Evolutionary conservation across 2,329 filamentous ascomycete species (phyloP).

Genomic region (Pezicula carpinea): DNA sequence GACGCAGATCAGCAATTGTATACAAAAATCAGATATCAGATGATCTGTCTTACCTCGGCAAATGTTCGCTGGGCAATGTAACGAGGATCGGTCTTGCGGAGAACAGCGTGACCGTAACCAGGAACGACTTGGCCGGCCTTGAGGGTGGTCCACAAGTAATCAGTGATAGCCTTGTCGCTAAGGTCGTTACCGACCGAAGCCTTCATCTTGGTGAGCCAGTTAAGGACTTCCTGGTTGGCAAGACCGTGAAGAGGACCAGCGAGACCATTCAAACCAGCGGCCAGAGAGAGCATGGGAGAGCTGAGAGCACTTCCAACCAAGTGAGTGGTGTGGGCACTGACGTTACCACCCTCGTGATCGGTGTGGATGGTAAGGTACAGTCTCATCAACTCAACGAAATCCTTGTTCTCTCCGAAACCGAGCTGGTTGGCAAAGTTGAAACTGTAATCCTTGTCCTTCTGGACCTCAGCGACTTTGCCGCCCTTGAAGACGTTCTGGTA

Average conservation of each 20-base stretch:
- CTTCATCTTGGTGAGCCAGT: slow-evolving; percentile 99
- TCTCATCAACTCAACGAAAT: slow-evolving; percentile 98
- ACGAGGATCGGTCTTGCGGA: slow-evolving; percentile 98
- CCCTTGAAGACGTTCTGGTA: slow-evolving; percentile 99
- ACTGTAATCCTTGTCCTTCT: slow-evolving; percentile 99
- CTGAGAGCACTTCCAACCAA: slow-evolving; percentile 93
- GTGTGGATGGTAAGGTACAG: slow-evolving; percentile 99
- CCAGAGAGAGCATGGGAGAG: slow-evolving; percentile 94
- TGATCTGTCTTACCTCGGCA: slow-evolving; percentile 40
- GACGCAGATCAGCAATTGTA: slow-evolving; percentile 24
- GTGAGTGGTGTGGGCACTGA: slow-evolving; percentile 97
- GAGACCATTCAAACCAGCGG: slow-evolving; percentile 95
- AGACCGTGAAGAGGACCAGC: slow-evolving; percentile 97
- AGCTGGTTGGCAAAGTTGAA: slow-evolving; percentile 99
- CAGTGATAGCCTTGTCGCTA: slow-evolving; percentile 91
- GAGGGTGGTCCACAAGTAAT: slow-evolving; percentile 98
- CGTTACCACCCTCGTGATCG: slow-evolving; percentile 99
- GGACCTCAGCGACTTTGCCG: slow-evolving; percentile 90
- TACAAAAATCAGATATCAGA: slow-evolving; percentile 38
- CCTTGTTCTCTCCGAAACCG: slow-evolving; percentile 88
- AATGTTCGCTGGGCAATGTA: slow-evolving; percentile 99
- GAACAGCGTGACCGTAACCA: slow-evolving; percentile 96
- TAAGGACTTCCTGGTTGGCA: slow-evolving; percentile 98
- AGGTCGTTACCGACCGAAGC: slow-evolving; percentile 87
- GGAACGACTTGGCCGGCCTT: slow-evolving; percentile 95